Evolutionary conservation across 129 eudicot genomes (phyloP).

Genomic region (carrot (Daucus carota)): DH1_v3.0 NC_030382.2:51438001-51438500

Average conservation of each 20-base stretch:
- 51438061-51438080: not conserved
- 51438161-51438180: not conserved
- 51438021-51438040: too few relatives aligned
- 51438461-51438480: too few relatives aligned
- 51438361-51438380: not conserved
- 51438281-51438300: not conserved
- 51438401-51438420: too few relatives aligned
- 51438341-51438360: slow-evolving; percentile 12
- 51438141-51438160: not conserved
- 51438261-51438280: not conserved
- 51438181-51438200: slow-evolving; percentile 24
- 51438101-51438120: not conserved
- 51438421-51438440: too few relatives aligned
- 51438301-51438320: slow-evolving; percentile 1
- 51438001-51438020: too few relatives aligned
- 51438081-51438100: not conserved
- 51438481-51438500: slow-evolving; percentile 20
- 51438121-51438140: not conserved
- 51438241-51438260: slow-evolving; percentile 6
- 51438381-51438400: not conserved
- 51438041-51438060: too few relatives aligned
- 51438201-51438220: slow-evolving; percentile 72
- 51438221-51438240: slow-evolving; percentile 32
- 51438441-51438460: not conserved
- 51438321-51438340: not conserved